Base-by-base conservation (phyloP, 2,329 filamentous ascomycete species). In the Phialophora chinensis region DNA sequence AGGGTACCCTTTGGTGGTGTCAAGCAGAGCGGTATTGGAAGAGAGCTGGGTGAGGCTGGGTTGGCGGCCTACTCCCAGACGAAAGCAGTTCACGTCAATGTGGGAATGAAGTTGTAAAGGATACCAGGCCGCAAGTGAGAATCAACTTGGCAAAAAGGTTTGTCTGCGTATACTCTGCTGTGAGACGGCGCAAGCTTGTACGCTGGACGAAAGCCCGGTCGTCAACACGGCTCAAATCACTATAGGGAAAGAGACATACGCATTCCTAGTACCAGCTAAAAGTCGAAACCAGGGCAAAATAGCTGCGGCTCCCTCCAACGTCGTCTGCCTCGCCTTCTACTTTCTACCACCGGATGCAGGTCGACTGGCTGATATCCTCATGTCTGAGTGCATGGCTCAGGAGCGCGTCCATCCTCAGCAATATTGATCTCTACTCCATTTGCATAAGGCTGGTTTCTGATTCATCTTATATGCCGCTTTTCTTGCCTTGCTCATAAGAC, bases 21-120 rank as follows among this genome's bases (percentile, higher is more conserved):
- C 20, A 81, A 81, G 73, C 79, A 81, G 72, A 80, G 78, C 62
- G 80, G 80, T 23, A 81, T 87, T 73, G 85, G 85, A 0, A 74
- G 84, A 23, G 81, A 86, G 67, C 69, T 80, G 65, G 78, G 79
- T 5, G 77, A 79, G 69, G 79, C 78, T 60, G 79, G 79, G 3
- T 60, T 80, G 57, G 77, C 79, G 38, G 78, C 77, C 14, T 80
- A 80, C 66, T 74, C 70, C 10, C 78, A 80, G 71, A 71, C 76
- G 4, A 80, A 80, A 73, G 75, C 78, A 27, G 75, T 80, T 14
- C 78, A 80, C 72, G 76, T 80, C 4, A 80, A 80, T 56, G 72
- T 80, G 76, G 78, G 78, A 0, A 74, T 68, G 47, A 76, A 65
- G 60, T 68, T 79, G 44, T 78, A 52, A 44, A 8, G 1, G 38